Conservation (phyloP, 2,329 filamentous ascomycete species). For the Calonectria honghensis region DNA sequence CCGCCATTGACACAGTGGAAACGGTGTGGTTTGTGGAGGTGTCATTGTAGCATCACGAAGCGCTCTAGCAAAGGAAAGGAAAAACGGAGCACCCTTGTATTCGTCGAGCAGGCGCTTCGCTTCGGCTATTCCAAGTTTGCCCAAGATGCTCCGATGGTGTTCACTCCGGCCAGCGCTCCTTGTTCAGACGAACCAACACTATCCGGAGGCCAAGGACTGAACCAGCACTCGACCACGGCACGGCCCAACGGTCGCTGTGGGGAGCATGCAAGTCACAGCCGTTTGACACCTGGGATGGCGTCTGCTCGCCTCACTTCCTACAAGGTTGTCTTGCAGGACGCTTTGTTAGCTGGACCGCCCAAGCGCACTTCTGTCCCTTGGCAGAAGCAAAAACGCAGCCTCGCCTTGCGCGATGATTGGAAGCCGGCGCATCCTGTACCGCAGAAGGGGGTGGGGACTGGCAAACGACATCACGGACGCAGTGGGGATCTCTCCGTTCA, state of each 20-base stretch:
- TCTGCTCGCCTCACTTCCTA: constrained; percentile 9
- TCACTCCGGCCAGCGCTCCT: no score
- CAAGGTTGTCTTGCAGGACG: background rate
- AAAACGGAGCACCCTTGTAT: background rate
- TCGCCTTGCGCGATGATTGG: background rate
- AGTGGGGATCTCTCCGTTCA: background rate
- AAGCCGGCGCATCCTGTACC: background rate
- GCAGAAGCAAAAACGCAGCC: constrained; percentile 16
- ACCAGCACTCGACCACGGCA: constrained; percentile 1
- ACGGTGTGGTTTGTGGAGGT: constrained; percentile 40
- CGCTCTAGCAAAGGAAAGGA: constrained; percentile 1
- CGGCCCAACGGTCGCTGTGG: constrained; percentile 19
- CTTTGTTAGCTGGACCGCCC: background rate
- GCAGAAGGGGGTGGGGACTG: background rate
- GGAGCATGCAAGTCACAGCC: constrained; percentile 21
- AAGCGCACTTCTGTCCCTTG: background rate
- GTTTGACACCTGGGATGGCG: constrained; percentile 17
- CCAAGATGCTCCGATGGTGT: background rate
- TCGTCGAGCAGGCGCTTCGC: background rate
- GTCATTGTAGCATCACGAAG: constrained; percentile 47
- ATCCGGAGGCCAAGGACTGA: background rate
- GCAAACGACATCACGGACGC: constrained; percentile 1
- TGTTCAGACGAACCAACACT: background rate
- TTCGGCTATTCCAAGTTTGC: background rate
- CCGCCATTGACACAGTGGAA: constrained; percentile 29